phyloP scores from a whole-genome alignment of 805 yeast species.

The Dipodascus albidus region DNA sequence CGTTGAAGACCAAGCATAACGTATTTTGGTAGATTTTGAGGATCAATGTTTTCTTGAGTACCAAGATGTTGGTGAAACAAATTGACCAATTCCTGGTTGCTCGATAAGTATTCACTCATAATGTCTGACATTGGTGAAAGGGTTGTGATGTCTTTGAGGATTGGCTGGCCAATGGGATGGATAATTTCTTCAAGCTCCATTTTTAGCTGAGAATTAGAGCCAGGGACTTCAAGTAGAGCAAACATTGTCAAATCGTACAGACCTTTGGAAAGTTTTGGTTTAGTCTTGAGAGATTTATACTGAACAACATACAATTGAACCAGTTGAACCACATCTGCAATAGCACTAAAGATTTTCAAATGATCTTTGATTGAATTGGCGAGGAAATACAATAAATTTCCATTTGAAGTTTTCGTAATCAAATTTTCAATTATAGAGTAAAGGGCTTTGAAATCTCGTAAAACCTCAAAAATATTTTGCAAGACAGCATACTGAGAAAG shows the following conservation, averaged over 20 bases:
- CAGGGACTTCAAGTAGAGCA: slow-evolving; percentile 8
- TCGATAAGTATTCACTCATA: background rate
- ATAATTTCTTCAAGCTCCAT: slow-evolving; percentile 15
- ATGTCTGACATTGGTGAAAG: slow-evolving; percentile 19
- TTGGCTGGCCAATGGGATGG: slow-evolving; percentile 9
- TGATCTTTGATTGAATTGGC: slow-evolving; percentile 15
- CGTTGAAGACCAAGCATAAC: background rate
- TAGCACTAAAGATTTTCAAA: slow-evolving; percentile 12
- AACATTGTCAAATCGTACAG: slow-evolving; percentile 16
- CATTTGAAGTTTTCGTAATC: slow-evolving; percentile 45
- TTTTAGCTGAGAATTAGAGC: slow-evolving; percentile 10
- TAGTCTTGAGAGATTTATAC: slow-evolving; percentile 10
- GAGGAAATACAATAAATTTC: slow-evolving; percentile 36
- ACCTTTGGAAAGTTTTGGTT: slow-evolving; percentile 14
- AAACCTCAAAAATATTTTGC: slow-evolving; percentile 46
- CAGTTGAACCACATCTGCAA: slow-evolving; percentile 14
- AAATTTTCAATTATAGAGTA: slow-evolving; percentile 30
- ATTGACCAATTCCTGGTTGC: background rate
- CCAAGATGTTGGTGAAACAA: background rate
- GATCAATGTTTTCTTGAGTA: background rate
- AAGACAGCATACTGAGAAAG: slow-evolving; percentile 29
- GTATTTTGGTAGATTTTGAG: background rate
- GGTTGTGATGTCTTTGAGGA: slow-evolving; percentile 13
- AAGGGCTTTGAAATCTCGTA: slow-evolving; percentile 26
- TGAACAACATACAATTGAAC: slow-evolving; percentile 12